These are phyloP conservation scores for Pestalotiopsis sp. DNA, from an alignment of 2,329 filamentous ascomycete genomes.

Conservation along the genomic window DNA sequence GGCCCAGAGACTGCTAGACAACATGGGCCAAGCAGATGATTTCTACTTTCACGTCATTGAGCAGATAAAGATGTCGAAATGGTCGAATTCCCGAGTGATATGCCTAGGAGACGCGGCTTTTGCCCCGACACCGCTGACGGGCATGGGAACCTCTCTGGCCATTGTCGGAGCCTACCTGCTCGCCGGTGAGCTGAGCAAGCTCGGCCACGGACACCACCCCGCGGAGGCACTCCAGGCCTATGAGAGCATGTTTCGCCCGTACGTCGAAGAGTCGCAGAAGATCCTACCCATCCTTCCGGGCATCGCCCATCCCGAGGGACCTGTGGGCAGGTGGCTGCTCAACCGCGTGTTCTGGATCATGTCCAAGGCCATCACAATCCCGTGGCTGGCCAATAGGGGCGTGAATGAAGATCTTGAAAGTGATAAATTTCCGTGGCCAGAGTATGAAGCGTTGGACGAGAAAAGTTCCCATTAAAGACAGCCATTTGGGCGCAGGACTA, in stretches of 20 bases:
- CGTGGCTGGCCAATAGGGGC: background rate
- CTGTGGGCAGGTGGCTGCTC: background rate
- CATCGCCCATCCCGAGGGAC: background rate
- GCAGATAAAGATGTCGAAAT: conserved; percentile 40
- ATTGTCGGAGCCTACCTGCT: conserved; percentile 48
- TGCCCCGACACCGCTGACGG: conserved; percentile 41
- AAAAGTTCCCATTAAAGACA: background rate
- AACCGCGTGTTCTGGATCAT: background rate
- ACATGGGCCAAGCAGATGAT: conserved; percentile 38
- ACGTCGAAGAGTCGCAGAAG: conserved; percentile 37
- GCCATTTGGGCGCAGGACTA: background rate
- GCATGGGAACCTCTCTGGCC: conserved; percentile 42
- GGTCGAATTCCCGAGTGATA: conserved; percentile 42
- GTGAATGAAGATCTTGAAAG: background rate
- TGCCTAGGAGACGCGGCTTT: conserved; percentile 52
- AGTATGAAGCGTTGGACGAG: background rate
- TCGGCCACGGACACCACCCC: conserved; percentile 16
- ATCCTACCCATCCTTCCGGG: background rate
- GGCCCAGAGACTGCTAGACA: conserved; percentile 39
- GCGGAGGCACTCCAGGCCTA: conserved; percentile 34
- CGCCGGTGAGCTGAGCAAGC: conserved; percentile 41
- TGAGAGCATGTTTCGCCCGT: conserved; percentile 37
- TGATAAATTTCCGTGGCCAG: background rate
- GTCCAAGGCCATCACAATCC: background rate
- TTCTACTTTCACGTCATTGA: conserved; percentile 47